Conservation (phyloP, 2,329 filamentous ascomycete genomes). For the Sphaerostilbella broomeana region DNA sequence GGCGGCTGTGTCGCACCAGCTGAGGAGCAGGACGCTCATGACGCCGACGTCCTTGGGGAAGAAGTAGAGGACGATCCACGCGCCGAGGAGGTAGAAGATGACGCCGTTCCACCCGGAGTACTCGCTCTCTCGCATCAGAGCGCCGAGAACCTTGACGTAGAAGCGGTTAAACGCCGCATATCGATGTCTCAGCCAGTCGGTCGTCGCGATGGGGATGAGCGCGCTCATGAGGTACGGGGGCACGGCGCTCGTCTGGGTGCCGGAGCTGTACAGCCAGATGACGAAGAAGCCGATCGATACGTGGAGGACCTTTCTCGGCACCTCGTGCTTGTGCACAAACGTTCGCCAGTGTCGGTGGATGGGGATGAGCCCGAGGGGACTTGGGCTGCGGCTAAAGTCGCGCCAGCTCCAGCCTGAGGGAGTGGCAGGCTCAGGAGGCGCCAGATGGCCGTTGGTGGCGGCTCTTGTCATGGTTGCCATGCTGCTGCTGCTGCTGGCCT, state of each 20-base stretch:
- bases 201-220: slow-evolving; percentile 75
- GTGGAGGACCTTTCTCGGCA: slow-evolving; percentile 87
- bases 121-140: slow-evolving; percentile 95
- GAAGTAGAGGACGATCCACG: slow-evolving; percentile 77
- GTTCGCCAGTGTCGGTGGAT: slow-evolving; percentile 88
- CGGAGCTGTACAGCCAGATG: slow-evolving; percentile 74
- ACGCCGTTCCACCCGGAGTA: slow-evolving; percentile 93
- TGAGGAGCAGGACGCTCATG: slow-evolving; percentile 81
- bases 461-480: slow-evolving; percentile 24
- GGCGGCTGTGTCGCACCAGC: slow-evolving; percentile 97
- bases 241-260: slow-evolving; percentile 69
- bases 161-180: slow-evolving; percentile 75
- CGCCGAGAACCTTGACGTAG: slow-evolving; percentile 79
- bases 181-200: slow-evolving; percentile 77
- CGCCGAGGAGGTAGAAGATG: slow-evolving; percentile 90
- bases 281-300: slow-evolving; percentile 96
- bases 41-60: slow-evolving; percentile 92
- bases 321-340: slow-evolving; percentile 94
- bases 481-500: no score
- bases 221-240: slow-evolving; percentile 76
- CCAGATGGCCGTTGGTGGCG: slow-evolving; percentile 58
- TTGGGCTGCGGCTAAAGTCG: slow-evolving; percentile 84
- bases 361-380: slow-evolving; percentile 86
- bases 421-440: slow-evolving; percentile 57
- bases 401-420: slow-evolving; percentile 67